phyloP scores from a whole-genome alignment of 2,329 filamentous ascomycete genomes.

The Eurotiales sp. region DNA sequence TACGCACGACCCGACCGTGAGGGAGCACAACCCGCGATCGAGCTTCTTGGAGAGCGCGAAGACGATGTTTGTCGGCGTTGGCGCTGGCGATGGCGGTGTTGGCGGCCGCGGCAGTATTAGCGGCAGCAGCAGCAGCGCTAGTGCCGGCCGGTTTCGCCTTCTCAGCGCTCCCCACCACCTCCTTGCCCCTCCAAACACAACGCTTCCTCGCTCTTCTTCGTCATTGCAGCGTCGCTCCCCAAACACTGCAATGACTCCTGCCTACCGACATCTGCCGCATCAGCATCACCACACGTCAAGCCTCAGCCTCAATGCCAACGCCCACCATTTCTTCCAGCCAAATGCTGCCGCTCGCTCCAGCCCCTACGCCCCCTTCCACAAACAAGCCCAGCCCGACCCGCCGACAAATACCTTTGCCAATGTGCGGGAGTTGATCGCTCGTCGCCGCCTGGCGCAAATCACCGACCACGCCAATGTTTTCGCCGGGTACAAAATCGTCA shows the following conservation, averaged over 20 bases:
- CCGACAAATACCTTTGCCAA: slow-evolving; percentile 36
- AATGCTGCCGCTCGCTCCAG: slow-evolving; percentile 15
- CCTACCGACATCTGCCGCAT: slow-evolving; percentile 36
- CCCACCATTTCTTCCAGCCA: slow-evolving; percentile 14
- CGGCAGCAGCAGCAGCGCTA: too few relatives aligned
- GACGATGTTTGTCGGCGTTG: slow-evolving; percentile 27
- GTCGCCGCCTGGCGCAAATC: slow-evolving; percentile 40
- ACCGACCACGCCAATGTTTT: slow-evolving; percentile 45
- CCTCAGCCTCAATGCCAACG: slow-evolving; percentile 11
- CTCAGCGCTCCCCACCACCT: slow-evolving; percentile 27
- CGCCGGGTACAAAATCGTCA: slow-evolving; percentile 42
- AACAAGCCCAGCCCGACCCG: slow-evolving; percentile 20
- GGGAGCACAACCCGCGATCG: slow-evolving; percentile 45
- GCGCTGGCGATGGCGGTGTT: background rate
- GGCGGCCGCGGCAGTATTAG: slow-evolving; percentile 17
- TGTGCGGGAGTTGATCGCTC: slow-evolving; percentile 39
- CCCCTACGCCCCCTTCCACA: slow-evolving; percentile 18
- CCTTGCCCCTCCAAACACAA: slow-evolving; percentile 18
- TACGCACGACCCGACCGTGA: slow-evolving; percentile 66
- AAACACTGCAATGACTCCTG: slow-evolving; percentile 42
- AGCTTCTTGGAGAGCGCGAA: slow-evolving; percentile 50
- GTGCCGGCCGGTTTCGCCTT: slow-evolving; percentile 17
- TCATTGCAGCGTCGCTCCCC: slow-evolving; percentile 22
- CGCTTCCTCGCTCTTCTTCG: slow-evolving; percentile 18
- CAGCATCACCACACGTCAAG: background rate